Conservation (phyloP, 1,139 yeast genomes). For the Petasospora rhodanensis region DNA sequence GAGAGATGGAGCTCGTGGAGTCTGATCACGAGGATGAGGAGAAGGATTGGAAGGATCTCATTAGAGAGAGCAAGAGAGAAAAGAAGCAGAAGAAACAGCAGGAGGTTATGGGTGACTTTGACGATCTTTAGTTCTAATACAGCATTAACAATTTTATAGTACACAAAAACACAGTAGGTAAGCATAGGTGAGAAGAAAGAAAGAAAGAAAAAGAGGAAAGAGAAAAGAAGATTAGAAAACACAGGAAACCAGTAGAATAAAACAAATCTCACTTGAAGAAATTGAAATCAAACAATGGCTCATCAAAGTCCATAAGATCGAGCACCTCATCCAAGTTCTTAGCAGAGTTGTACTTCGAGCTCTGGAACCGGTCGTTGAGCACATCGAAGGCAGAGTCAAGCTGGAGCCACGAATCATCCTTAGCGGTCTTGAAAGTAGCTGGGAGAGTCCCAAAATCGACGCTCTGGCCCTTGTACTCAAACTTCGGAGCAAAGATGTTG, state of each 20-base stretch:
- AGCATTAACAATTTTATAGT: no score
- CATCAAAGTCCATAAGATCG: constrained; percentile 14
- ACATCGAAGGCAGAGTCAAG: constrained; percentile 10
- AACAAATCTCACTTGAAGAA: no score
- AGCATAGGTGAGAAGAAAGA: no score
- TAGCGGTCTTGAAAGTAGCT: constrained; percentile 5
- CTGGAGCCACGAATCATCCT: constrained; percentile 4
- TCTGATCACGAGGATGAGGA: constrained; percentile 44
- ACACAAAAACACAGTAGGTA: no score
- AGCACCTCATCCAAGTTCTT: constrained; percentile 12
- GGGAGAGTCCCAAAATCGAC: constrained; percentile 12
- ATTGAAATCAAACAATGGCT: constrained; percentile 13
- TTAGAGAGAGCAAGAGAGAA: constrained; percentile 58
- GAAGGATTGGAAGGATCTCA: constrained; percentile 85
- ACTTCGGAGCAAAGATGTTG: constrained; percentile 7
- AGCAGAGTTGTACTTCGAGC: constrained; percentile 9
- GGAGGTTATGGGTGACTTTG: constrained; percentile 61
- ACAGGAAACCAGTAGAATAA: no score
- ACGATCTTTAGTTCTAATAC: constrained; percentile 67
- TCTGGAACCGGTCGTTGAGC: constrained; percentile 15
- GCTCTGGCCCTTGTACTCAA: constrained; percentile 8
- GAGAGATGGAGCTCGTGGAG: constrained; percentile 35
- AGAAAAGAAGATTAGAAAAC: no score
- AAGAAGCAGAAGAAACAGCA: constrained; percentile 30
- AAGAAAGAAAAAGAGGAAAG: no score